Evolutionary conservation across 176 grass and related monocot genomes (phyloP).

Genomic region (Luzula sylvatica): DNA sequence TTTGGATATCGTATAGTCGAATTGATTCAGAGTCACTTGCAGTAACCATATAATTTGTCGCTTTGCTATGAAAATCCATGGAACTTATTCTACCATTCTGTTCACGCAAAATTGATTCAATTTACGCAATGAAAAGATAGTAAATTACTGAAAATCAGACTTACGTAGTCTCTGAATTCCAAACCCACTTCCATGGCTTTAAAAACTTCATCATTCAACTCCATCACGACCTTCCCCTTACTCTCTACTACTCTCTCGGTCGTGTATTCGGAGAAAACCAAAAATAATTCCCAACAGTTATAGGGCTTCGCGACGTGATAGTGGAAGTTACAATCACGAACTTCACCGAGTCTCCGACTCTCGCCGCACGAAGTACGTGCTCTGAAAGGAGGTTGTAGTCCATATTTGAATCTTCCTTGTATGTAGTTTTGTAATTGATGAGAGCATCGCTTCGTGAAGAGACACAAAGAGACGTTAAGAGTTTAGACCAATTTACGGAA

Average conservation of each 20-base stretch:
- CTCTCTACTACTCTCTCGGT: slow-evolving; percentile 18
- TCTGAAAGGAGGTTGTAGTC: too few relatives aligned
- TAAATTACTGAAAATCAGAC: slow-evolving; percentile 11
- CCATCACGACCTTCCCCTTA: slow-evolving; percentile 53
- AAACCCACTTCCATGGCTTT: slow-evolving; percentile 98
- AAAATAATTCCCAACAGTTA: too few relatives aligned
- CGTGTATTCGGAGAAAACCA: neutral
- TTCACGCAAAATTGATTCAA: neutral
- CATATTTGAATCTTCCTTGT: too few relatives aligned
- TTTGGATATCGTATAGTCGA: slow-evolving; percentile 88
- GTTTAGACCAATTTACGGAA: too few relatives aligned
- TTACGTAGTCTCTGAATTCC: slow-evolving; percentile 91
- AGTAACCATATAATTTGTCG: slow-evolving; percentile 76
- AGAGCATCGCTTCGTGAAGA: too few relatives aligned
- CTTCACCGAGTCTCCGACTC: too few relatives aligned
- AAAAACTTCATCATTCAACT: slow-evolving; percentile 80
- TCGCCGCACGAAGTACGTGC: too few relatives aligned
- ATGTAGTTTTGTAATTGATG: too few relatives aligned
- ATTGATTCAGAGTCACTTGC: slow-evolving; percentile 97
- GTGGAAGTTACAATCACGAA: too few relatives aligned
- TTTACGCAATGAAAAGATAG: neutral
- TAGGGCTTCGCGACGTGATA: too few relatives aligned
- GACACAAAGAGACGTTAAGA: too few relatives aligned
- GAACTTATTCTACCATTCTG: slow-evolving; percentile 97
- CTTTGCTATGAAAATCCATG: slow-evolving; percentile 88